Evolutionary conservation across 2,329 filamentous ascomycete genomes (phyloP), one percentile per base, ranked within the genome.

Genomic region (Trichoderma koningii): DNA sequence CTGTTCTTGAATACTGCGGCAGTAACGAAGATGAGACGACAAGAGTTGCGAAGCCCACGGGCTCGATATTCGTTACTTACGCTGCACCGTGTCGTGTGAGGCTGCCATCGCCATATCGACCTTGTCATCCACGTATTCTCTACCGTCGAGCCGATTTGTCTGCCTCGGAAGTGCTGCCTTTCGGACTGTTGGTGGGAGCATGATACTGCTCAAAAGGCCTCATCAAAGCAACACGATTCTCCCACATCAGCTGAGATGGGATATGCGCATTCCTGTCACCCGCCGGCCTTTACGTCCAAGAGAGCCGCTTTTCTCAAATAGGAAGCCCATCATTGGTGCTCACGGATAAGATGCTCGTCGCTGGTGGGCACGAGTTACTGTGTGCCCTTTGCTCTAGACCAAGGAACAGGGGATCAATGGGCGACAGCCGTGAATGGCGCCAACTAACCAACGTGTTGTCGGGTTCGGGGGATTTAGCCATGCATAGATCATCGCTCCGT

Each of bases 391-490:
- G 41, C 19, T 23, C 42, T 21, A 26, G 28, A 34, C 48, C 45
- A 52, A 45, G 19, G 45, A 53, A 47, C 60, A 53, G 38, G 61
- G 60, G 61, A 47, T 15, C 23, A 51, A n/a, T 52, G 38, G 56
- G 44, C 61, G 52, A 64, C 44, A 64, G 44, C 51, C 52, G 41
- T 34, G 28, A 63, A 55, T 55, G 60, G 41, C 50, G 41, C 50
- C 60, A 55, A 47, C 50, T 53, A 47, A 15, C 41, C 47, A 63
- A 55, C 48, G 48, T 28, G 38, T 63, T 21, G 60, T 55, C 60
- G 48, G 60, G 52, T 12, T 64, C 61, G 61, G 61, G 50, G 52
- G 52, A 64, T 56, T 56, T 64, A 64, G 61, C 61, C 52, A 64
- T 56, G 61, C 51, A 64, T 38, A 64, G 51, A 64, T 50, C 44